Evolutionary conservation across 1,284 basidiomycete genomes (phyloP).

Genomic region (Fereydounia khargensis): DNA sequence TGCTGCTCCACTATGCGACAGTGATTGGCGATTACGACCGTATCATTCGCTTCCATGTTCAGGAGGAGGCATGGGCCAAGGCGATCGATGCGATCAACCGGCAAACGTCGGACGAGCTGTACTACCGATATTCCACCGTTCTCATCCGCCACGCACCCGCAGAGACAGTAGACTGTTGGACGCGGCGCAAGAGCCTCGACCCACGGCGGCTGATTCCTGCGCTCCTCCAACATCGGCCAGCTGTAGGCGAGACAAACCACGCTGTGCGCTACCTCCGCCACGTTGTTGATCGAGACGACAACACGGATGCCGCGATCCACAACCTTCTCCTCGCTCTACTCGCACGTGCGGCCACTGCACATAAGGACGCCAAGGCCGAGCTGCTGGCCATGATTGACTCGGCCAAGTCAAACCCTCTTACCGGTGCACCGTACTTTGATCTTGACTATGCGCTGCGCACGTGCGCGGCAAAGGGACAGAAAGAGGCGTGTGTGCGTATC

Average conservation of each 20-base stretch:
- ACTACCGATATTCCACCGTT: conserved; percentile 86
- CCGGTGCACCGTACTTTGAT: conserved; percentile 87
- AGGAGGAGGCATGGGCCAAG: conserved; percentile 86
- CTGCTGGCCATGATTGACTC: conserved; percentile 82
- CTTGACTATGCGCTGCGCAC: conserved; percentile 91
- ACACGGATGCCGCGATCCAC: conserved; percentile 82
- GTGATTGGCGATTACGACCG: conserved; percentile 77
- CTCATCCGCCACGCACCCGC: conserved; percentile 82
- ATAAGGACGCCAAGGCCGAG: conserved; percentile 66
- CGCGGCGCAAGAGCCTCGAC: conserved; percentile 75
- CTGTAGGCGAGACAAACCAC: conserved; percentile 64
- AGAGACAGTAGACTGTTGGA: conserved; percentile 87
- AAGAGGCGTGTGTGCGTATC: conserved; percentile 90
- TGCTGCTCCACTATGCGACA: conserved; percentile 86
- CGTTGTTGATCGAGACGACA: conserved; percentile 74
- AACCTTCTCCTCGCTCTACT: conserved; percentile 90
- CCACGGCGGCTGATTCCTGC: conserved; percentile 85
- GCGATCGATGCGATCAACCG: conserved; percentile 80
- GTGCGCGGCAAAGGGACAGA: conserved; percentile 72
- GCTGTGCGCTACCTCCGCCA: conserved; percentile 84
- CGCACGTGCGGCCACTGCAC: conserved; percentile 57
- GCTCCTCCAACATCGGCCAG: conserved; percentile 72
- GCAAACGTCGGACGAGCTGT: conserved; percentile 76
- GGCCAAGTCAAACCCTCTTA: conserved; percentile 74
- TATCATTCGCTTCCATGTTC: conserved; percentile 88